Conservation (phyloP, 176 grass and related monocot genomes). For the Ensete glaucum region DNA sequence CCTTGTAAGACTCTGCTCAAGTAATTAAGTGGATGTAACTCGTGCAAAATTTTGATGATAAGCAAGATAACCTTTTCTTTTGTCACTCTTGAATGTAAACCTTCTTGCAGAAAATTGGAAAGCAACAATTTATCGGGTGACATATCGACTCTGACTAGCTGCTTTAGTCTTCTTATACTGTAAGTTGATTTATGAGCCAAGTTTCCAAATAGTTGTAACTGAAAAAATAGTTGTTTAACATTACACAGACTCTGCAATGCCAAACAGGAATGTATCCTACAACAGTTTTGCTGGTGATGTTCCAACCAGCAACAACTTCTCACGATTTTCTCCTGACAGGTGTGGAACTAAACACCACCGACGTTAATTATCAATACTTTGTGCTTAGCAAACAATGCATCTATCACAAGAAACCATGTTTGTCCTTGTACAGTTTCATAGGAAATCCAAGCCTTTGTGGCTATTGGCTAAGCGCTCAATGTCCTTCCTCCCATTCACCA, state of each 20-base stretch:
- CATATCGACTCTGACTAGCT: conserved; percentile 66
- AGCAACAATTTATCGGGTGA: conserved; percentile 86
- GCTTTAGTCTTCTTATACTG: conserved; percentile 67
- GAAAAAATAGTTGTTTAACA: not conserved
- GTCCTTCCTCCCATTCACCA: conserved; percentile 30
- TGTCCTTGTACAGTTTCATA: conserved; percentile 39
- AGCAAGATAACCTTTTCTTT: not conserved
- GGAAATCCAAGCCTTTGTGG: conserved; percentile 83
- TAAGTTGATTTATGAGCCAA: conserved; percentile 28
- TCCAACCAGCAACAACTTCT: conserved; percentile 71
- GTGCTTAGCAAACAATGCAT: not conserved
- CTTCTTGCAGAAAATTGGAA: conserved; percentile 60
- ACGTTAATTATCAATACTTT: not conserved
- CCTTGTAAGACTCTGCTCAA: conserved; percentile 44
- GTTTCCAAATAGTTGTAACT: not conserved
- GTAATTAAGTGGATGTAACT: too few relatives aligned
- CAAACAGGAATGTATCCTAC: conserved; percentile 80
- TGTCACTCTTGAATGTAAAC: not conserved
- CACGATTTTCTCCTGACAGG: conserved; percentile 86
- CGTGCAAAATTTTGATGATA: too few relatives aligned
- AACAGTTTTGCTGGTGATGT: conserved; percentile 81
- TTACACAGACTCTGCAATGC: not conserved
- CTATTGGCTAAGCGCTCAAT: conserved; percentile 60
- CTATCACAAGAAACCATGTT: not conserved
- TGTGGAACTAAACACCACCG: conserved; percentile 11